Evolutionary conservation across 768 basidiomycete genomes (phyloP).

Genomic region (Tephrocybe sp.): DNA sequence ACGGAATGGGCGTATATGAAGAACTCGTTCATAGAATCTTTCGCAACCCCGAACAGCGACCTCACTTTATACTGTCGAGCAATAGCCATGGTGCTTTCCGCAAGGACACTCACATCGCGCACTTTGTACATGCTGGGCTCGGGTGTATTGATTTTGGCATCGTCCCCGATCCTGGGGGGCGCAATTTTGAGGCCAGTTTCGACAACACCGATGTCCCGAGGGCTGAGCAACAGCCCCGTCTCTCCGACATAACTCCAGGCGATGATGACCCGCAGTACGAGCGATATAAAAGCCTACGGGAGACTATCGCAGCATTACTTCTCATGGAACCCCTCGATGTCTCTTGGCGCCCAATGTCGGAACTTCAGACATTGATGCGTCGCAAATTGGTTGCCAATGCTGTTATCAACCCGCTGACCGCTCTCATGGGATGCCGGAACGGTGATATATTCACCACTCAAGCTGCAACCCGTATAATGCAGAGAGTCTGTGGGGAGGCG

Average conservation of each 20-base stretch:
- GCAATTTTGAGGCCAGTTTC: conserved; percentile 62
- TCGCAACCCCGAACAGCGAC: conserved; percentile 68
- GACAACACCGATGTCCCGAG: conserved; percentile 31
- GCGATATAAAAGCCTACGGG: conserved; percentile 61
- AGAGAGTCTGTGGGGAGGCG: conserved; percentile 71
- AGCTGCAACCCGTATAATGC: conserved; percentile 44
- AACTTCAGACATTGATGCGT: conserved; percentile 69
- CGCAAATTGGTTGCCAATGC: conserved; percentile 83
- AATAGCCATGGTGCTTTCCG: conserved; percentile 80
- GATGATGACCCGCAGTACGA: conserved; percentile 35
- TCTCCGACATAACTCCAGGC: conserved; percentile 51
- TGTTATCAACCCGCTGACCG: conserved; percentile 84
- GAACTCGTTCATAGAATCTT: conserved; percentile 66
- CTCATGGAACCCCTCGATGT: conserved; percentile 56
- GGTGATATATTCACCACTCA: conserved; percentile 61
- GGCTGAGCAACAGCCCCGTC: conserved; percentile 41
- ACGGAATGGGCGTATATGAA: conserved; percentile 94
- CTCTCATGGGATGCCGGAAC: conserved; percentile 77
- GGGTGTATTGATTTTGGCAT: conserved; percentile 81
- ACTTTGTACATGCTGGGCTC: conserved; percentile 69
- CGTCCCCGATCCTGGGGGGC: conserved; percentile 62
- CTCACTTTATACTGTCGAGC: conserved; percentile 82
- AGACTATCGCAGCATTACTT: conserved; percentile 66
- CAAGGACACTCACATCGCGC: conserved; percentile 43
- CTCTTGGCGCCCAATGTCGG: conserved; percentile 63